Percentiles rank a stretch among this genome's conserved stretches.
phyloP scores from a whole-genome alignment of 257 asterid species.

The Ajuga chamaepitys region DNA sequence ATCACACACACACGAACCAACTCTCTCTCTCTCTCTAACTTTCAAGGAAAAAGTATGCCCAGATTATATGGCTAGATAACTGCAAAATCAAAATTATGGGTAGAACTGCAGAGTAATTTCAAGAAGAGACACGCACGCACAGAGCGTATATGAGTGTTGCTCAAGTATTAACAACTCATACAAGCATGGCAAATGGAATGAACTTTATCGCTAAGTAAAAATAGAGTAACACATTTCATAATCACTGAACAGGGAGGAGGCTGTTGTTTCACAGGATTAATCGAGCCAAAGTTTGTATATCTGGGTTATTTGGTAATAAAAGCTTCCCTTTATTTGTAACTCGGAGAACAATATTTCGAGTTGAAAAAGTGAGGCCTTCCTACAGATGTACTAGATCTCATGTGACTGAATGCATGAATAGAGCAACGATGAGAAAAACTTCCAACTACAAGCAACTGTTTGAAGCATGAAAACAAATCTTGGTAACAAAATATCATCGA shows the following conservation, averaged over 20 bases:
- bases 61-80: background rate
- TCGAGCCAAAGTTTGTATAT: too few relatives aligned
- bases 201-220: background rate
- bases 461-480: background rate
- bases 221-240: background rate
- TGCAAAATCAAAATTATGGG: too few relatives aligned
- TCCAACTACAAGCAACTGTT: background rate
- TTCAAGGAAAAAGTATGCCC: too few relatives aligned
- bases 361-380: background rate
- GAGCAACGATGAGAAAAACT: background rate
- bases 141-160: too few relatives aligned
- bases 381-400: background rate
- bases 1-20: background rate
- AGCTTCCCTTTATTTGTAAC: background rate
- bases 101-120: too few relatives aligned
- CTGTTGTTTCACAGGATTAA: background rate
- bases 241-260: background rate
- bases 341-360: background rate
- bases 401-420: background rate
- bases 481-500: background rate
- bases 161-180: background rate
- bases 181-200: background rate
- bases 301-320: too few relatives aligned
- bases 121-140: too few relatives aligned
- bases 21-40: background rate